A percentile compares a stretch with the other conserved stretches of the same genome.
These are phyloP conservation scores for Allomyces macrogynus DNA, from an alignment of 192 early-diverging fungal genomes.

Conservation along the genomic window DNA sequence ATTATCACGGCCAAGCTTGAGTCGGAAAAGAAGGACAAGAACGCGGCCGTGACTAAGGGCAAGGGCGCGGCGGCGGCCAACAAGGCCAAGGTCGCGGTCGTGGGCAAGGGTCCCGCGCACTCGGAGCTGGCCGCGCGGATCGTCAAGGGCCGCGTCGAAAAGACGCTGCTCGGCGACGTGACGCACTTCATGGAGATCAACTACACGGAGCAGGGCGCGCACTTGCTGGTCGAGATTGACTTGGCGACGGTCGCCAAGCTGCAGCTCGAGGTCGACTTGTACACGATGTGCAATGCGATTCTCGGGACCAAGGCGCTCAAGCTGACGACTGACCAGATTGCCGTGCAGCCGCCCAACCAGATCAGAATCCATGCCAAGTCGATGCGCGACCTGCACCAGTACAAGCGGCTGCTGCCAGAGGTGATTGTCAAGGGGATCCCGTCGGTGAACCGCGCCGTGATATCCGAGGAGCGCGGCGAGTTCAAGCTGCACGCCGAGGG, in stretches of 20 bases:
- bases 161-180: slow-evolving; percentile 74
- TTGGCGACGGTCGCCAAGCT: slow-evolving; percentile 61
- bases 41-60: not conserved
- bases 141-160: slow-evolving; percentile 91
- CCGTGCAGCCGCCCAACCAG: slow-evolving; percentile 42
- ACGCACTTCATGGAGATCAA: slow-evolving; percentile 88
- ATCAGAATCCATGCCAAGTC: not conserved
- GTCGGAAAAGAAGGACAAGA: slow-evolving; percentile 8
- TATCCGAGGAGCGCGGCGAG: slow-evolving; percentile 41
- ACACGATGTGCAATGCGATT: slow-evolving; percentile 1
- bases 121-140: slow-evolving; percentile 66
- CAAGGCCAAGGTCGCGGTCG: too few species aligned
- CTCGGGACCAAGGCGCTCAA: slow-evolving; percentile 33
- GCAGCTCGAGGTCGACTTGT: slow-evolving; percentile 16
- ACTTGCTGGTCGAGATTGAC: slow-evolving; percentile 63
- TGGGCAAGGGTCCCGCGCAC: slow-evolving; percentile 5
- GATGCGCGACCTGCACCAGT: slow-evolving; percentile 35
- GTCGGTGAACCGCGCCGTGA: slow-evolving; percentile 65
- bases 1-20: slow-evolving; percentile 64
- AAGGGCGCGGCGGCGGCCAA: not conserved
- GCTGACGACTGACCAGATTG: slow-evolving; percentile 35
- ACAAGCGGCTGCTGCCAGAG: slow-evolving; percentile 68
- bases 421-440: slow-evolving; percentile 78
- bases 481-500: slow-evolving; percentile 75
- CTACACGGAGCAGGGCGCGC: slow-evolving; percentile 49